Percentiles rank a stretch among this genome's conserved stretches.
phyloP scores from a whole-genome alignment of 2,329 filamentous ascomycete species.

The Saccharata proteae region DNA sequence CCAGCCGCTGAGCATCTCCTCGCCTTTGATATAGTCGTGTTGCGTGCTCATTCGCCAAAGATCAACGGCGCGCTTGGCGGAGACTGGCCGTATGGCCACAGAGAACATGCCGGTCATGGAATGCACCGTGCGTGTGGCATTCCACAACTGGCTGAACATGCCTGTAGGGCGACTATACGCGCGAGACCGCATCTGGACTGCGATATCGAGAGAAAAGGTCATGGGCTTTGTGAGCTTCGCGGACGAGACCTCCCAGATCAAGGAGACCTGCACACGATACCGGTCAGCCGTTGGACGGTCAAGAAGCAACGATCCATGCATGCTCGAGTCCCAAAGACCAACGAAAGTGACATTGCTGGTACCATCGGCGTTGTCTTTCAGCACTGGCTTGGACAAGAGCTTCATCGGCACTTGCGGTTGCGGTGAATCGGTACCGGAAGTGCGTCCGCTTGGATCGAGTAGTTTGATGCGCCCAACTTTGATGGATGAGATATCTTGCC shows the following conservation, averaged over 20 bases:
- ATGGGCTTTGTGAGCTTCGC: conserved; percentile 78
- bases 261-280: conserved; percentile 75
- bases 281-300: conserved; percentile 89
- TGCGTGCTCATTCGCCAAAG: conserved; percentile 94
- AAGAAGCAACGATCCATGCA: conserved; percentile 85
- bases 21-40: conserved; percentile 91
- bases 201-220: conserved; percentile 70
- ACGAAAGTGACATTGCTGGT: conserved; percentile 74
- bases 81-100: conserved; percentile 71
- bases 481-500: conserved; percentile 69
- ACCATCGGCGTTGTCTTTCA: conserved; percentile 79
- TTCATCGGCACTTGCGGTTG: conserved; percentile 67
- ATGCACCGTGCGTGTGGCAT: conserved; percentile 71
- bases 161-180: conserved; percentile 76
- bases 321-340: conserved; percentile 94
- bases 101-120: conserved; percentile 81
- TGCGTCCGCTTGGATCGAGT: conserved; percentile 73
- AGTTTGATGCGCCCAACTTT: conserved; percentile 72
- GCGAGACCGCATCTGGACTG: conserved; percentile 71
- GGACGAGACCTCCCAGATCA: conserved; percentile 78
- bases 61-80: conserved; percentile 83
- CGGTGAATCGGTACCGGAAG: conserved; percentile 61
- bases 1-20: conserved; percentile 78
- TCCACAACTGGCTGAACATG: conserved; percentile 79
- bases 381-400: conserved; percentile 62